These are phyloP conservation scores for Trypanosoma rangeli DNA, from an alignment of 208 protist genomes.

Conservation along the genomic window DNA sequence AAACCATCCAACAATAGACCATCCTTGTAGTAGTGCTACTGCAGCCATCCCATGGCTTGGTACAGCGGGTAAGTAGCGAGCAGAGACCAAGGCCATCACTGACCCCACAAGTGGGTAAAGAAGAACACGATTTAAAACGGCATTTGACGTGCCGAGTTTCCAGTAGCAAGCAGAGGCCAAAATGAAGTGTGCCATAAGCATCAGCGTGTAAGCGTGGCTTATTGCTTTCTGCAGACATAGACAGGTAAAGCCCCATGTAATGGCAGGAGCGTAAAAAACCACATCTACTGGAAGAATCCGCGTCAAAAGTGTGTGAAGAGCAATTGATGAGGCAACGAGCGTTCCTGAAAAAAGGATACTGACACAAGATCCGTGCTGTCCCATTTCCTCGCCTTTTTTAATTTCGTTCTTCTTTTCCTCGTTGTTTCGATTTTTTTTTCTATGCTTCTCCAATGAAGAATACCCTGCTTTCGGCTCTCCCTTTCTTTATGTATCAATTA, in stretches of 20 bases:
- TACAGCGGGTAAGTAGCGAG: slow-evolving; percentile 3
- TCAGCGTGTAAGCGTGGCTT: slow-evolving; percentile 17
- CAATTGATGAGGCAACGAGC: slow-evolving; percentile 6
- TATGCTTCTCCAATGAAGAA: too few species aligned
- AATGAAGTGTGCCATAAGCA: slow-evolving; percentile 31
- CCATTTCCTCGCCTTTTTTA: not conserved
- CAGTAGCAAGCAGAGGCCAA: slow-evolving; percentile 27
- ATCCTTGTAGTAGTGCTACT: slow-evolving; percentile 42
- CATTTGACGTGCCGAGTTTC: not conserved
- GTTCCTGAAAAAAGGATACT: not conserved
- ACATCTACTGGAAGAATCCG: slow-evolving; percentile 24
- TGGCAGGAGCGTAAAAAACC: slow-evolving; percentile 23
- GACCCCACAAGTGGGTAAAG: slow-evolving; percentile 10
- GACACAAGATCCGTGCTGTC: not conserved
- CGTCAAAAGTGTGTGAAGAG: slow-evolving; percentile 18
- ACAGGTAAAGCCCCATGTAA: slow-evolving; percentile 41
- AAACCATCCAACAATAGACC: slow-evolving; percentile 40
- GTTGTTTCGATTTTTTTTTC: too few species aligned
- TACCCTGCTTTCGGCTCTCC: too few species aligned
- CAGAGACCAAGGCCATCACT: not conserved
- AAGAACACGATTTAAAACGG: slow-evolving; percentile 21
- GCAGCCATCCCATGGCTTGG: slow-evolving; percentile 5
- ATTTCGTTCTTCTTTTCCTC: slow-evolving; percentile 3
- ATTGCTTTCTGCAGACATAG: slow-evolving; percentile 29
- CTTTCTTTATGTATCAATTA: too few species aligned